These are phyloP conservation scores for Pleurotus sapidus DNA, from an alignment of 768 basidiomycete genomes.

Conservation along the genomic window DNA sequence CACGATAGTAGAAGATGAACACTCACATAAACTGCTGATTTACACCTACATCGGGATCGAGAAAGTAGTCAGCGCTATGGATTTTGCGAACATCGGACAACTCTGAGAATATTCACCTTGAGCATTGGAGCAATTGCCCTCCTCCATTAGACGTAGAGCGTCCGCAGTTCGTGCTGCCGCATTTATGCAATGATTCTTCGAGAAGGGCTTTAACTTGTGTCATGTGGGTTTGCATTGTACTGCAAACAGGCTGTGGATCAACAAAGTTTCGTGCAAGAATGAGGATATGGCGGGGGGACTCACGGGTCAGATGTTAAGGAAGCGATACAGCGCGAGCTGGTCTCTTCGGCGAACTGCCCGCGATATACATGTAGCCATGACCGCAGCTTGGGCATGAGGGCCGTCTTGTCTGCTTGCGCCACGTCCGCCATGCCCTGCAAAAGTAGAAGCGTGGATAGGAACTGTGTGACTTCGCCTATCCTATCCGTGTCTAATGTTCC, in stretches of 20 bases:
- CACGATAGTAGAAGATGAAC: background rate
- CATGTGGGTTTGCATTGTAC: conserved; percentile 25
- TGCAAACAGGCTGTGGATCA: conserved; percentile 1
- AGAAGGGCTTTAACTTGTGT: conserved; percentile 23
- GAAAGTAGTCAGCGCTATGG: background rate
- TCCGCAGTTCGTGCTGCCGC: conserved; percentile 27
- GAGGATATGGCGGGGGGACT: background rate
- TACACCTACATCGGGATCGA: conserved; percentile 28
- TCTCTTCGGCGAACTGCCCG: conserved; percentile 27
- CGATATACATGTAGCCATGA: conserved; percentile 26
- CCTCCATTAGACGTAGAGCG: conserved; percentile 18
- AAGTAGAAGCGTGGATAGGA: conserved; percentile 35
- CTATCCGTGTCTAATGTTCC: conserved; percentile 18
- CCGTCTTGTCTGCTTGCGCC: conserved; percentile 26
- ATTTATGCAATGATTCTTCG: conserved; percentile 24
- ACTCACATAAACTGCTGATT: conserved; percentile 41
- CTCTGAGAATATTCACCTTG: conserved; percentile 23
- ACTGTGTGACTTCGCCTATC: conserved; percentile 34
- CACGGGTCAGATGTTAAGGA: conserved; percentile 26
- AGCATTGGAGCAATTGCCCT: conserved; percentile 31
- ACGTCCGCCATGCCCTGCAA: conserved; percentile 31
- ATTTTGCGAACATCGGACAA: background rate
- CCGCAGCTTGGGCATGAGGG: conserved; percentile 28
- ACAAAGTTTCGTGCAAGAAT: background rate
- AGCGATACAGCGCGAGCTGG: conserved; percentile 32